Evolutionary conservation across 1,139 yeast species (phyloP), one percentile per base, ranked within the genome.

Genomic region (Sugiyamaella xylanicola): DNA sequence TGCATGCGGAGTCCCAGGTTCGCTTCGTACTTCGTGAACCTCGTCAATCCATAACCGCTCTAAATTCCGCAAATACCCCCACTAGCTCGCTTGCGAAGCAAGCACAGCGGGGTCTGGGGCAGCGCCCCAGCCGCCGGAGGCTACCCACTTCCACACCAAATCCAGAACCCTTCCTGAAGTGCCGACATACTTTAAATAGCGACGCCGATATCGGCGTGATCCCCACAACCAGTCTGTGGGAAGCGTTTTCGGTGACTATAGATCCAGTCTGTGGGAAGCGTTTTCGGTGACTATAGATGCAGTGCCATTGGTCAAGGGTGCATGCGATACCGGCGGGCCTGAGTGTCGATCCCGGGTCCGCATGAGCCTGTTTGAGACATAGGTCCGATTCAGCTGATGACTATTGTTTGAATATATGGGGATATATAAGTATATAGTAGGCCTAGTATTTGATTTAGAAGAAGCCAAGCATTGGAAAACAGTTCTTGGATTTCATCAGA

Each of bases 41-140:
- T 25, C 29, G 9, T 5, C 29, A 25, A 25, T 5, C 29, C 29
- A 25, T 25, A 25, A 5, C 29, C 29, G 9, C 29, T 5, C 9
- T 9, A 25, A 25, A 9, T 9, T 9, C 29, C 29, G 9, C 29
- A 25, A 25, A n/a, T n/a, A n/a, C n/a, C n/a, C 29, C 29, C 8
- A 25, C 5, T 9, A 25, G 9, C 29, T 25, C 42, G 42, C 41
- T n/a, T 4, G 42, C 21, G 21, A 16, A 39, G 42, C 21, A 9
- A 39, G 42, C 21, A 8, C 8, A 25, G 29, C 29, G 22, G 43
- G 43, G 43, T 40, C 43, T 17, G 43, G 43, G 43, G 29, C 43
- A 40, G 25, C 9, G 43, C 43, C 43, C 43, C 29, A 17, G 43
- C 43, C 43, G 43, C 43, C 43, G 43, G 43, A 40, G 43, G 43